Percentiles rank a stretch among this genome's conserved stretches.
Evolutionary conservation across 2,329 filamentous ascomycete species (phyloP).

Genomic region (Esteya vermicola): DNA sequence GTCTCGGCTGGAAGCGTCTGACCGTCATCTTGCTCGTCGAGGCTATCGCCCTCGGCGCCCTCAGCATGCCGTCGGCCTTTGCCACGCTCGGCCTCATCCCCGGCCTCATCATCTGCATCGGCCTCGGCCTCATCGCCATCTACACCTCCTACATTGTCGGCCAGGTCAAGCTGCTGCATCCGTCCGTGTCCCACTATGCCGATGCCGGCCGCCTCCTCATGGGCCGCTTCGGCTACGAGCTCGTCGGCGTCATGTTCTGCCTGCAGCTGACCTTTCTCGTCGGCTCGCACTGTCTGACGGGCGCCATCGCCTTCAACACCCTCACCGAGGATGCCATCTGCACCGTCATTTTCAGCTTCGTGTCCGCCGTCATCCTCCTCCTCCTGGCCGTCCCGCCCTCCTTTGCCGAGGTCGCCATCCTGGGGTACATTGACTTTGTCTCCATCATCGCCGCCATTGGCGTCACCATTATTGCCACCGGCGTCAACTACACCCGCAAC

Average conservation of each 20-base stretch:
- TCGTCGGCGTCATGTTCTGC: constrained; percentile 46
- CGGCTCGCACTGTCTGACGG: constrained; percentile 58
- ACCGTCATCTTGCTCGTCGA: constrained; percentile 41
- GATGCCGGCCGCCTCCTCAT: constrained; percentile 51
- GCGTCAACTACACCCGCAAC: neutral
- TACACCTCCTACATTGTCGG: constrained; percentile 26
- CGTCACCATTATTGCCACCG: constrained; percentile 3
- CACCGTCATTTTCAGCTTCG: constrained; percentile 28
- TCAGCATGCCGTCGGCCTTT: constrained; percentile 37
- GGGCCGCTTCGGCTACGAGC: constrained; percentile 45
- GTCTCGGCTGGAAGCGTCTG: constrained; percentile 41
- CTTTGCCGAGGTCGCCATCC: constrained; percentile 32
- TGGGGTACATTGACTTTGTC: constrained; percentile 40
- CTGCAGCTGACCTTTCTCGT: constrained; percentile 56
- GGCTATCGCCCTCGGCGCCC: constrained; percentile 38
- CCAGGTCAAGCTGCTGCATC: constrained; percentile 32
- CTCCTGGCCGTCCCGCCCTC: constrained; percentile 31
- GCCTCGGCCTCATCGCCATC: constrained; percentile 22
- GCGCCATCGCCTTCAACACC: constrained; percentile 53
- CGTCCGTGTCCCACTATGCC: constrained; percentile 49
- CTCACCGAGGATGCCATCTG: constrained; percentile 41
- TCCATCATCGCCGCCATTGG: constrained; percentile 15
- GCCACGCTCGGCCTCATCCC: constrained; percentile 37
- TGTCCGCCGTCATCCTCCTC: constrained; percentile 31
- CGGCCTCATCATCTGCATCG: constrained; percentile 11